These are phyloP conservation scores for Backusella morwellensis DNA, from an alignment of 192 early-diverging fungal species.

Conservation along the genomic window DNA sequence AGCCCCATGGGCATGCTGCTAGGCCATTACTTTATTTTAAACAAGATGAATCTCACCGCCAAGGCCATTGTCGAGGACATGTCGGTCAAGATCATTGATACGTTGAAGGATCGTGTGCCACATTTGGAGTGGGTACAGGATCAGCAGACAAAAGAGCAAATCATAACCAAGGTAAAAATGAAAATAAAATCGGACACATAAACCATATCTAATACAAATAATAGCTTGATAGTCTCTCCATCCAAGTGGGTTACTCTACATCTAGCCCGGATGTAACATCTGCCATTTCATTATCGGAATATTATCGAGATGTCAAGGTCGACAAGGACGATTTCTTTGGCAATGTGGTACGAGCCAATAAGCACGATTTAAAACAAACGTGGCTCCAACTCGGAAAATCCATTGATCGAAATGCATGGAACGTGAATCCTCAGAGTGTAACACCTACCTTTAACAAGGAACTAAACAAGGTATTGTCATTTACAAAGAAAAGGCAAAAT, in stretches of 20 bases:
- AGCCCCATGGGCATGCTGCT: conserved; percentile 35
- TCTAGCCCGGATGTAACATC: conserved; percentile 6
- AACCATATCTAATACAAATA: background rate
- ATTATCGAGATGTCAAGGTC: conserved; percentile 3
- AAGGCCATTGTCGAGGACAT: background rate
- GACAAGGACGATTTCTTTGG: background rate
- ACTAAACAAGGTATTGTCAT: conserved; percentile 48
- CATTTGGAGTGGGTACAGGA: background rate
- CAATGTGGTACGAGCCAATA: background rate
- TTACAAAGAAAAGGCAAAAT: background rate
- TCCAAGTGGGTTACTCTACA: conserved; percentile 13
- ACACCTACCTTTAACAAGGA: conserved; percentile 48
- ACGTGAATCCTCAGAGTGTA: conserved; percentile 54
- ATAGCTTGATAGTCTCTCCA: conserved; percentile 2
- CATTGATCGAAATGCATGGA: conserved; percentile 46
- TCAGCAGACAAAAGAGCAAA: background rate
- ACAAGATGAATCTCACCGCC: background rate
- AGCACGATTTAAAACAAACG: conserved; percentile 29
- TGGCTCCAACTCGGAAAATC: conserved; percentile 29
- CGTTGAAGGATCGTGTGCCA: background rate
- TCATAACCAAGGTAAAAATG: background rate
- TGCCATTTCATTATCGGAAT: conserved; percentile 12
- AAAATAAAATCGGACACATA: background rate
- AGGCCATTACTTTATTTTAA: conserved; percentile 42
- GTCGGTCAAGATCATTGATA: background rate